Base-by-base conservation (phyloP, 306 rosid species). In the Dryas alaskensis region DNA sequence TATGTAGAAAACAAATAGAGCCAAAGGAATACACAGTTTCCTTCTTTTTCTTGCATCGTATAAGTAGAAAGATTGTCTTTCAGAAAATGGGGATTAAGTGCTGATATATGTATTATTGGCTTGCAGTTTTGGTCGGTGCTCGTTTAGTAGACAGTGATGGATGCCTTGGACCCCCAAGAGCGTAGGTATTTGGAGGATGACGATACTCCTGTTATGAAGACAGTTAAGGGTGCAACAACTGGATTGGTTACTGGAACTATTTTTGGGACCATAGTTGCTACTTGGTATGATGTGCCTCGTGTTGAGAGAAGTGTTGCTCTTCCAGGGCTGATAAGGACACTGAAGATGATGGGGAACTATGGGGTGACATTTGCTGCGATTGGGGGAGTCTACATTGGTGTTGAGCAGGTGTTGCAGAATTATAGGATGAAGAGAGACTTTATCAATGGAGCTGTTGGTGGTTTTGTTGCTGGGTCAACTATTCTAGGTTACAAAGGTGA, bases 261-360 rank as follows among this genome's bases (percentile, higher is more conserved):
- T 71, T 94, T 88, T 83, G 99, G 99, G 50, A 87, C 99, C 75
- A 70, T 88, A 14, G 97, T 81, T 73, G 99, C 97, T 44, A 88
- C 95, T 64, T 94, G 99, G 99, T 53, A 85, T 40, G 99, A 94
- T 72, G 96, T 94, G 70, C 97, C 97, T 76, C 97, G 99, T 73
- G 99, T 94, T 31, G 99, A 94, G 89, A 91, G 95, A 82, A 92
- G 11, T 73, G 95, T 94, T 59, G 98, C 98, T 46, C 96, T 94
- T 69, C 98, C 98, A 0, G 98, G 98, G 78, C 87, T 94, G 46
- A 4, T 94, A 17, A 87, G 99, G 83, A 94, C 97, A 78, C 81
- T 94, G 59, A 94, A 79, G 88, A 86, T 92, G 97, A 94, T 91
- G 99, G 97, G 97, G 3, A 88, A 79, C 80, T 63, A 89, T 72